Base-by-base conservation (phyloP, 228 moss, liverwort and hornwort species). In the Sphagnum magellanicum region DNA sequence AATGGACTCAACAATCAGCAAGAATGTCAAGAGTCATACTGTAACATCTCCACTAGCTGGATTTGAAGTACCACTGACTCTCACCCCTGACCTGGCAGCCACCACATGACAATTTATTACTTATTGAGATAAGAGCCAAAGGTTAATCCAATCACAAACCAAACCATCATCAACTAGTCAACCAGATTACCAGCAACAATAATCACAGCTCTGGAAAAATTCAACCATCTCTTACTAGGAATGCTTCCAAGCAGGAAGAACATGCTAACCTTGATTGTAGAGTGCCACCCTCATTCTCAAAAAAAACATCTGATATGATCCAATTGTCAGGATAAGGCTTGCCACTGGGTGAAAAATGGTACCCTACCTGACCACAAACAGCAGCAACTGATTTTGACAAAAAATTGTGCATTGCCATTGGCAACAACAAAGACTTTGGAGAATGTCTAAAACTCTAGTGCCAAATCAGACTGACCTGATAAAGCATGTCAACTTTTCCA, bases 271-370 rank as follows among this genome's bases (percentile, higher is more conserved):
- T 90, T 58, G 91, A 79, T 61, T 87, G 83, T 66, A 93, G 78
- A 50, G 68, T 53, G 74, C 97, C 97, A 76, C 97, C 97, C 80
- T 93, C 97, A 67, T 73, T 84, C 77, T 98, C 97, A 62, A 90
- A 98, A 14, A 94, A 71, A 47, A 94, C 77, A 70, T 98, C 98
- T 65, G 88, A 87, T 48, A 91, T 84, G 50, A 87, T 70, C 98
- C 98, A 98, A 74, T 89, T 98, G 68, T 93, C 93, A 65, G 98
- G 98, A 76, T 93, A 98, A 48, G 87, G 87, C 72, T 90, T 98
- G 51, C 92, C 91, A 74, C 85, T 98, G n/a, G 94, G 92, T 46
- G 94, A 85, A 66, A 84, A 91, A 68, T 92, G 87, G 76, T 98
- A 98, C 50, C 94, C 89, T 59, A 95, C 80, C 95, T 95, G 79